These are phyloP conservation scores for Emydomyces testavorans DNA, from an alignment of 2,329 filamentous ascomycete genomes.

Conservation along the genomic window DNA sequence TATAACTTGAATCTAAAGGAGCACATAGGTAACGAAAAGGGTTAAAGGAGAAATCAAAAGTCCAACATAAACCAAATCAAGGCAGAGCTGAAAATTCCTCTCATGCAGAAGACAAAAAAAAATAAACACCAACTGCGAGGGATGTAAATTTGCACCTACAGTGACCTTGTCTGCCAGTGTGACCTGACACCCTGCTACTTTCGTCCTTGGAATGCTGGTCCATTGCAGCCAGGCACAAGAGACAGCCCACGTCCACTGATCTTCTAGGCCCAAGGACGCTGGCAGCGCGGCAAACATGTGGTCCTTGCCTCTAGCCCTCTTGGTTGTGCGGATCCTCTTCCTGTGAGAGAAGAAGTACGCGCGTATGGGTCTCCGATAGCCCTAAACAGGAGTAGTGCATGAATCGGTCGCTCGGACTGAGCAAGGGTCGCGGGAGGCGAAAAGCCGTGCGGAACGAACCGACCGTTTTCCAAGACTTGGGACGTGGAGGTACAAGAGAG, in stretches of 20 bases:
- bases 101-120: neutral
- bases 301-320: neutral
- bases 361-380: neutral
- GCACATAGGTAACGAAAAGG: neutral
- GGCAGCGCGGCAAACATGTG: conserved; percentile 3
- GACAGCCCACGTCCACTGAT: neutral
- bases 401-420: neutral
- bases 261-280: neutral
- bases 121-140: neutral
- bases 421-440: neutral
- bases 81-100: neutral
- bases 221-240: neutral
- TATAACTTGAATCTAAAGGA: neutral
- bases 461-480: neutral
- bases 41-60: neutral
- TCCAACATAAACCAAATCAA: neutral
- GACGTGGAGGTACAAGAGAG: neutral
- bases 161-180: neutral
- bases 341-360: neutral
- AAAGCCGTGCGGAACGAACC: neutral
- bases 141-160: neutral
- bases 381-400: conserved; percentile 4
- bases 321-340: no score
- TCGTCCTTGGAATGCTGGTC: neutral
- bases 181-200: neutral